phyloP scores from a whole-genome alignment of 73 alveolate genomes.

The Stentor coeruleus region DNA sequence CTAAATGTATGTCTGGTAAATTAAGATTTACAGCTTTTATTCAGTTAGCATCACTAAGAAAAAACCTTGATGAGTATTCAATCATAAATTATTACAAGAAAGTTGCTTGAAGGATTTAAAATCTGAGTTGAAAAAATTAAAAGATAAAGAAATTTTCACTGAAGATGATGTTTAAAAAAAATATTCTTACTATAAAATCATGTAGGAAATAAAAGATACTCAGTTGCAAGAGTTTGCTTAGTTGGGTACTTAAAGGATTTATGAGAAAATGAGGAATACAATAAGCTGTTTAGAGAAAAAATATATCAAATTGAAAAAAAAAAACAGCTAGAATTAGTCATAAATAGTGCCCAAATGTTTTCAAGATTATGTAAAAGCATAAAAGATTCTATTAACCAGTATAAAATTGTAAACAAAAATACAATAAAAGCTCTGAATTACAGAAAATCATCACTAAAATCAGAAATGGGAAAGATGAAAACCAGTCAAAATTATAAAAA shows the following conservation, averaged over 20 bases:
- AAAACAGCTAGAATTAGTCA: not conserved
- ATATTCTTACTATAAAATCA: not conserved
- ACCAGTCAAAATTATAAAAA: no score
- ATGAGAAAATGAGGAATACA: not conserved
- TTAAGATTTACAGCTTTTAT: not conserved
- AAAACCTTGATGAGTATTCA: not conserved
- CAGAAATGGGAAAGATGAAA: not conserved
- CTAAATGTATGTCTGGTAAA: not conserved
- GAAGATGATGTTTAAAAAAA: not conserved
- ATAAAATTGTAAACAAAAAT: not conserved
- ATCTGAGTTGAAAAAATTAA: not conserved
- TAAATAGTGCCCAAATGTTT: not conserved
- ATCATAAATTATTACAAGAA: not conserved
- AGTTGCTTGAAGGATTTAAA: no score
- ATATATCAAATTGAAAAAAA: no score
- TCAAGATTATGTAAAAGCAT: not conserved
- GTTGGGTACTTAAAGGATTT: not conserved
- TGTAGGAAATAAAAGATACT: not conserved
- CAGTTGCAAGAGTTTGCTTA: not conserved
- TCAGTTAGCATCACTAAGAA: not conserved
- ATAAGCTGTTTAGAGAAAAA: not conserved
- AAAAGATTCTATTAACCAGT: not conserved
- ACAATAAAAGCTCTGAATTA: not conserved
- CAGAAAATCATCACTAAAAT: not conserved
- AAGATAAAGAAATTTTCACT: not conserved